phyloP scores from a whole-genome alignment of 257 asterid genomes.

The Parsonsia alboflavescens region DNA sequence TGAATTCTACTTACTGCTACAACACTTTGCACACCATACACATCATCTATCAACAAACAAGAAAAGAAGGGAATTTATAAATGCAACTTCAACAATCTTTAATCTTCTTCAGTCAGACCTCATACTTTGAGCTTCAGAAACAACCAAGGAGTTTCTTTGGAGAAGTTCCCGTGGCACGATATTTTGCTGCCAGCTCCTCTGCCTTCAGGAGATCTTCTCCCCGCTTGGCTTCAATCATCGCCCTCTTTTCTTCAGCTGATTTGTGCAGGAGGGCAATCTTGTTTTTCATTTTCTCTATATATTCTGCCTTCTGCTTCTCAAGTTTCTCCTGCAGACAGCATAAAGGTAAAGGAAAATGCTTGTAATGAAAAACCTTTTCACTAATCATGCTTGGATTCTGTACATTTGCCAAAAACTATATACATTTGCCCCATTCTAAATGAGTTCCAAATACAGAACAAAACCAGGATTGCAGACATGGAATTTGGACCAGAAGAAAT shows the following conservation, averaged over 20 bases:
- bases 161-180: slow-evolving; percentile 79
- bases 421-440: neutral
- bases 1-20: slow-evolving; percentile 32
- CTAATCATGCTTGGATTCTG: neutral
- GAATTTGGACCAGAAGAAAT: neutral
- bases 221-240: slow-evolving; percentile 60
- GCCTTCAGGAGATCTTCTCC: slow-evolving; percentile 93
- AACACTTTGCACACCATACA: slow-evolving; percentile 31
- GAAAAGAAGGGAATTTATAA: slow-evolving; percentile 30
- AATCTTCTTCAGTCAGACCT: slow-evolving; percentile 20
- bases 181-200: slow-evolving; percentile 82
- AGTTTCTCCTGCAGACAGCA: slow-evolving; percentile 49
- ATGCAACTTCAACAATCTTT: slow-evolving; percentile 20
- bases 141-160: slow-evolving; percentile 80
- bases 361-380: neutral
- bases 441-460: neutral
- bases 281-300: slow-evolving; percentile 71
- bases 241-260: slow-evolving; percentile 77
- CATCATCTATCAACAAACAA: slow-evolving; percentile 26
- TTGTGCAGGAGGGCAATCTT: slow-evolving; percentile 67
- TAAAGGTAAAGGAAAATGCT: neutral
- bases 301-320: slow-evolving; percentile 76
- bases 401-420: neutral
- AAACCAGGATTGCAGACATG: neutral
- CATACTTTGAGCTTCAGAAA: slow-evolving; percentile 42